phyloP scores from a whole-genome alignment of 2,329 filamentous ascomycete genomes.

The Drechslerella coelobrocha region DNA sequence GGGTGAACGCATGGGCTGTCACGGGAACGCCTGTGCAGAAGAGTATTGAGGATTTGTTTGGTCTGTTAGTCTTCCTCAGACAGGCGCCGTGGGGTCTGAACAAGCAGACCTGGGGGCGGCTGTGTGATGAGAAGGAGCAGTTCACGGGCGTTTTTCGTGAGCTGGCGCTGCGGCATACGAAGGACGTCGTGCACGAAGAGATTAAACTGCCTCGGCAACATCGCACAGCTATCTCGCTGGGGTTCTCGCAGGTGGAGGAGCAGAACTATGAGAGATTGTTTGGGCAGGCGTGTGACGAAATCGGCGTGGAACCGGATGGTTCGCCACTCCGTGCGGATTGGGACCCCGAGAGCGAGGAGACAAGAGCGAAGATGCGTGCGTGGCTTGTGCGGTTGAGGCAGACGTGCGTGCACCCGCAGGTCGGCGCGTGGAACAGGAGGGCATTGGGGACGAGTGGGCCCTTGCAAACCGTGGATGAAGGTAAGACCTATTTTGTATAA shows the following conservation, averaged over 20 bases:
- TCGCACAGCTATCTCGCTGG: constrained; percentile 76
- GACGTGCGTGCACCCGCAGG: constrained; percentile 83
- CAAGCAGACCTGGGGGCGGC: constrained; percentile 70
- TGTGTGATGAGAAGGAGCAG: constrained; percentile 68
- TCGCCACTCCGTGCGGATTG: constrained; percentile 62
- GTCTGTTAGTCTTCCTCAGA: constrained; percentile 79
- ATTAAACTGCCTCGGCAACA: constrained; percentile 81
- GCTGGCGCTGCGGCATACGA: constrained; percentile 84
- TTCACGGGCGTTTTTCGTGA: constrained; percentile 74
- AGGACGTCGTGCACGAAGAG: constrained; percentile 78
- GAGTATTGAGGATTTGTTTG: constrained; percentile 65
- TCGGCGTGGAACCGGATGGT: constrained; percentile 66
- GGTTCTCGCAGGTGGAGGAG: constrained; percentile 87
- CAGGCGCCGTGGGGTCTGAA: constrained; percentile 77
- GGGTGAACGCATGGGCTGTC: constrained; percentile 88
- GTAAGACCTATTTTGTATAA: neutral
- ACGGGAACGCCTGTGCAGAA: constrained; percentile 89
- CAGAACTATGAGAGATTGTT: constrained; percentile 83
- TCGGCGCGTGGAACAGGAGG: constrained; percentile 71
- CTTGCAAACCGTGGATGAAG: constrained; percentile 75
- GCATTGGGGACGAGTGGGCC: constrained; percentile 70
- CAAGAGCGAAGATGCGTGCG: constrained; percentile 74
- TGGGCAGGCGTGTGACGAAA: constrained; percentile 74
- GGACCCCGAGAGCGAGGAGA: constrained; percentile 66
- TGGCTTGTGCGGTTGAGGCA: constrained; percentile 82